Conservation (phyloP, 805 yeast species). For the Metschnikowia corniflorae region DNA sequence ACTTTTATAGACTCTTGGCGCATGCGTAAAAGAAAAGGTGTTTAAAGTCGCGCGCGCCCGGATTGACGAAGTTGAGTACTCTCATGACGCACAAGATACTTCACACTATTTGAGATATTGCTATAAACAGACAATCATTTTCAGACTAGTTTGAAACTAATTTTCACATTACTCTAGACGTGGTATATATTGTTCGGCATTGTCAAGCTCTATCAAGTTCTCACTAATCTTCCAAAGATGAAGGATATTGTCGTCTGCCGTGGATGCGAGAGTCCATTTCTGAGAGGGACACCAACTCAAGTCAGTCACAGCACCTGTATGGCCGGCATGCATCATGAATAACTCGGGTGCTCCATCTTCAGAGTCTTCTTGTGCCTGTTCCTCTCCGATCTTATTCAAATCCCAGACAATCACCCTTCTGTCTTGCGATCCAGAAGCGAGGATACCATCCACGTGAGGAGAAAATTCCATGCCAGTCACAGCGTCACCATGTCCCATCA, state of each 20-base stretch:
- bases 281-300: conserved; percentile 64
- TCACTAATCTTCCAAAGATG: conserved; percentile 53
- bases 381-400: conserved; percentile 72
- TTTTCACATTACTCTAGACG: conserved; percentile 29
- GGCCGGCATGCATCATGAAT: conserved; percentile 91
- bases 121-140: too few species aligned
- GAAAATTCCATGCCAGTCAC: conserved; percentile 76
- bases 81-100: too few species aligned
- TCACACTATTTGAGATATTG: too few species aligned
- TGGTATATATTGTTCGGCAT: conserved; percentile 13
- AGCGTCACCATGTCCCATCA: conserved; percentile 76
- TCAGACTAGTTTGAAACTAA: too few species aligned
- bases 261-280: conserved; percentile 74
- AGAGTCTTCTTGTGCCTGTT: conserved; percentile 80
- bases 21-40: not conserved
- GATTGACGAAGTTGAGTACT: too few species aligned
- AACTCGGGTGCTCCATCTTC: conserved; percentile 90
- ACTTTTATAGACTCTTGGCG: not conserved
- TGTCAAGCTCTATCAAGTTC: conserved; percentile 23
- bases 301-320: conserved; percentile 73
- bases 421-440: conserved; percentile 76
- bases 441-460: conserved; percentile 69
- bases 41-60: conserved; percentile 10
- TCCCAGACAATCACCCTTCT: conserved; percentile 82
- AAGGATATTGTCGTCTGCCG: conserved; percentile 58